Evolutionary conservation across 306 rosid species (phyloP), one percentile per base, ranked within the genome.

Genomic region (Psophocarpus tetragonolobus): DNA sequence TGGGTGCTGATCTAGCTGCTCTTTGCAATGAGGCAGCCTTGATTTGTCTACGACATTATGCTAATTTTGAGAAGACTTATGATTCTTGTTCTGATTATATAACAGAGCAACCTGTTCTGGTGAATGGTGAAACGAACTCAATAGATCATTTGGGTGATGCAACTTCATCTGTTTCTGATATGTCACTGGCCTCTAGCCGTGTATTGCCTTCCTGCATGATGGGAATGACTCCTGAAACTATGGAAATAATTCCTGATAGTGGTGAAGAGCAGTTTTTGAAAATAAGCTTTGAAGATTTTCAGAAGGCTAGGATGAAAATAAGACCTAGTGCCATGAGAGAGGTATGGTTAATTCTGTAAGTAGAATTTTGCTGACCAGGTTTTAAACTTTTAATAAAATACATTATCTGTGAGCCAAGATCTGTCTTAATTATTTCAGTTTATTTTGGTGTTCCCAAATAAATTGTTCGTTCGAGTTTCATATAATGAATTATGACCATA

Each of bases 251-350:
- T 33, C 27, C 42, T 36, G 73, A 80, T 76, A 79, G 54, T 33
- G 30, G 39, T 69, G 88, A 85, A 71, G 90, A 83, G 51, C 81
- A 64, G 44, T n/a, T 21, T 58, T 84, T 92, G 75, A 83, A 79
- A 80, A 87, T 92, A 72, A 72, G 58, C 74, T 90, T 84, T 83
- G 97, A 90, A 75, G 96, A 92, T 85, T 94, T 94, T 86, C 91
- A 85, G 85, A 87, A 84, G 85, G 97, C 98, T 56, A 88, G 80
- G 85, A 80, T 84, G 83, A 90, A 81, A 90, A 91, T 92, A 76
- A 84, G 95, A 69, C 98, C 97, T 65, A 94, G 97, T 90, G 98
- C 98, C 82, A 94, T 94, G 97, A 87, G 97, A 82, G 98, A 94
- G 97, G 98, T 94, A 87, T 78, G 81, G 41, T 51, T 48, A 27